These are phyloP conservation scores for Gaultheria prostrata DNA, from an alignment of 148 eudicot species.

Conservation along the genomic window DNA sequence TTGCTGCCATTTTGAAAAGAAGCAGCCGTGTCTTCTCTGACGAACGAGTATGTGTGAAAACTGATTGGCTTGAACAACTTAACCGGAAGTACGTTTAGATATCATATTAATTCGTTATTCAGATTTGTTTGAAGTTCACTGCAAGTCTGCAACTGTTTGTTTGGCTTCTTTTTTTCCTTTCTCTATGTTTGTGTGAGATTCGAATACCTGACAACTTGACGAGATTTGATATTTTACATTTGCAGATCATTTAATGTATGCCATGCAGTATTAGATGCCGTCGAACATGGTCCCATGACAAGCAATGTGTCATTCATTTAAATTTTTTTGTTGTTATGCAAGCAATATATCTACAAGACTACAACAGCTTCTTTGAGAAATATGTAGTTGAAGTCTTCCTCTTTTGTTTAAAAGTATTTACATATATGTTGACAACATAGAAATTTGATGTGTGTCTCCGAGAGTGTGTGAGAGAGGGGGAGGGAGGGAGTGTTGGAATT, in stretches of 20 bases:
- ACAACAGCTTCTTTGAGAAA: background rate
- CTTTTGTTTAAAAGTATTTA: background rate
- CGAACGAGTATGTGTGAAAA: slow-evolving; percentile 76
- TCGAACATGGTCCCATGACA: slow-evolving; percentile 1
- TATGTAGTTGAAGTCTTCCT: background rate
- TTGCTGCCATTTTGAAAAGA: slow-evolving; percentile 90
- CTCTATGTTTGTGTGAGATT: background rate
- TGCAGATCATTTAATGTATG: background rate
- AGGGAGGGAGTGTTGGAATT: slow-evolving; percentile 28
- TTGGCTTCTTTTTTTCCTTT: background rate
- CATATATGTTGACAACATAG: too few relatives aligned
- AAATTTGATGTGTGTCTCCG: too few relatives aligned
- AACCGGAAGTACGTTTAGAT: slow-evolving; percentile 91
- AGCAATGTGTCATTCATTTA: background rate
- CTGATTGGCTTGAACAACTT: slow-evolving; percentile 92
- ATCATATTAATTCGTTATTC: slow-evolving; percentile 10
- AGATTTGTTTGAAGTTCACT: background rate
- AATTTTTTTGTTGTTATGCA: background rate
- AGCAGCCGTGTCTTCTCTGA: slow-evolving; percentile 80
- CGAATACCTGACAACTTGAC: slow-evolving; percentile 11
- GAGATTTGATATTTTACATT: background rate
- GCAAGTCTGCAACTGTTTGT: background rate
- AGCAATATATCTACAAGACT: background rate
- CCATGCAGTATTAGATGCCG: slow-evolving; percentile 7
- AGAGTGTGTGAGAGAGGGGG: too few relatives aligned